phyloP scores from a whole-genome alignment of 306 rosid species.

The Geum urbanum region DNA sequence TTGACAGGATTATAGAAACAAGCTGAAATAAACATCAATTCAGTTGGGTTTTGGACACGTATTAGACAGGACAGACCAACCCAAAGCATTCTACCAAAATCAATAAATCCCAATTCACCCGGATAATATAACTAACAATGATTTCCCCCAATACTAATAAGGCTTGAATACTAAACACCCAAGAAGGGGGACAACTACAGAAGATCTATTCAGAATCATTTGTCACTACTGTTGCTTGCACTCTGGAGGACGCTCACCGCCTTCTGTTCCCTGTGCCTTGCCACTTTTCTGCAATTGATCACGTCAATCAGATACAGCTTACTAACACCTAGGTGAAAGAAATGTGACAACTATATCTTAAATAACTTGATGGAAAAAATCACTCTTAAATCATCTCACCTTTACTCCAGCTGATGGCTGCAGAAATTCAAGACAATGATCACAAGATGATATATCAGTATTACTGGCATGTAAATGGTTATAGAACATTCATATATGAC shows the following conservation, averaged over 20 bases:
- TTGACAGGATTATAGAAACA: not conserved
- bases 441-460: slow-evolving; percentile 4
- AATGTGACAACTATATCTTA: not conserved
- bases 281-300: slow-evolving; percentile 49
- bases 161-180: not conserved
- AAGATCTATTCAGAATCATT: not conserved
- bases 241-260: slow-evolving; percentile 69
- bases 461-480: not conserved
- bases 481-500: not conserved
- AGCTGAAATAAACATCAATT: not conserved
- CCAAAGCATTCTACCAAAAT: slow-evolving; percentile 7
- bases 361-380: not conserved
- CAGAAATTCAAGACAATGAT: not conserved
- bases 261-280: slow-evolving; percentile 40
- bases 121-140: not conserved
- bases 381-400: slow-evolving; percentile 9
- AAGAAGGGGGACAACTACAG: not conserved
- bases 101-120: not conserved
- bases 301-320: not conserved
- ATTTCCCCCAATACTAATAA: slow-evolving; percentile 1
- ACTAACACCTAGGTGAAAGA: not conserved
- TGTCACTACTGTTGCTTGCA: slow-evolving; percentile 72
- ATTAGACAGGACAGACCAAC: not conserved
- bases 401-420: slow-evolving; percentile 27
- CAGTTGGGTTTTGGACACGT: not conserved